Percentiles rank a stretch among this genome's conserved stretches.
Conservation (phyloP, 75 land plant species). For the Larix kaempferi region DNA sequence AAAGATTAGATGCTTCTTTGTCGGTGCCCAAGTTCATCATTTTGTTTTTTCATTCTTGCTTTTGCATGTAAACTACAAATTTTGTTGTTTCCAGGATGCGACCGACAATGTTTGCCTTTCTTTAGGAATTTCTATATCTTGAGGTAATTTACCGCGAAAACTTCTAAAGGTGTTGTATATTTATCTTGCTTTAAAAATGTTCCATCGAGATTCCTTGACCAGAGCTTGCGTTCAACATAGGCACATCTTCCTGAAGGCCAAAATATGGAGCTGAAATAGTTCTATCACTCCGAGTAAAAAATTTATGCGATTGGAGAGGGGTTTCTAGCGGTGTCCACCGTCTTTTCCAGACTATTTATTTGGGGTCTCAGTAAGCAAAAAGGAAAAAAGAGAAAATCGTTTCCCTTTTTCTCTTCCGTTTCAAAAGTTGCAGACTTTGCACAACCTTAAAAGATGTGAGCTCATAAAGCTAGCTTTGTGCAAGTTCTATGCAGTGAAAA, state of each 20-base stretch:
- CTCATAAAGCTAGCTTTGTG: background rate
- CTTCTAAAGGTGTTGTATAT: too few species aligned
- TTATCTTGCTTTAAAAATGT: too few species aligned
- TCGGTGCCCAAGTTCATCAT: too few species aligned
- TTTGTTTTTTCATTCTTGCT: too few species aligned
- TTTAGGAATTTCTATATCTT: too few species aligned
- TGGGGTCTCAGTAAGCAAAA: constrained; percentile 5
- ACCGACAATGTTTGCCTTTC: too few species aligned
- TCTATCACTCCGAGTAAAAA: background rate
- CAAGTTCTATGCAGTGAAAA: background rate
- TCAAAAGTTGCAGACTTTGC: background rate
- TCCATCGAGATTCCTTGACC: too few species aligned
- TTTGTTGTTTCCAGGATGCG: too few species aligned
- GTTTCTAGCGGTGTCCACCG: background rate
- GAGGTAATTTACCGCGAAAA: too few species aligned
- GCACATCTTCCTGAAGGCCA: background rate
- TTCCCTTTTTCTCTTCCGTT: background rate
- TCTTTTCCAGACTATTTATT: background rate
- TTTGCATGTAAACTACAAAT: too few species aligned
- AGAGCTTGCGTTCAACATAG: too few species aligned
- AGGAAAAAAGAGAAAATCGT: background rate
- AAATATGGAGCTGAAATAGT: constrained; percentile 1
- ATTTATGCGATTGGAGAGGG: background rate
- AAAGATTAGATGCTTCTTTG: too few species aligned
- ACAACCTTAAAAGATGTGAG: background rate